Base-by-base conservation (phyloP, 2,329 filamentous ascomycete species). In the Emericellopsis cladophorae region DNA sequence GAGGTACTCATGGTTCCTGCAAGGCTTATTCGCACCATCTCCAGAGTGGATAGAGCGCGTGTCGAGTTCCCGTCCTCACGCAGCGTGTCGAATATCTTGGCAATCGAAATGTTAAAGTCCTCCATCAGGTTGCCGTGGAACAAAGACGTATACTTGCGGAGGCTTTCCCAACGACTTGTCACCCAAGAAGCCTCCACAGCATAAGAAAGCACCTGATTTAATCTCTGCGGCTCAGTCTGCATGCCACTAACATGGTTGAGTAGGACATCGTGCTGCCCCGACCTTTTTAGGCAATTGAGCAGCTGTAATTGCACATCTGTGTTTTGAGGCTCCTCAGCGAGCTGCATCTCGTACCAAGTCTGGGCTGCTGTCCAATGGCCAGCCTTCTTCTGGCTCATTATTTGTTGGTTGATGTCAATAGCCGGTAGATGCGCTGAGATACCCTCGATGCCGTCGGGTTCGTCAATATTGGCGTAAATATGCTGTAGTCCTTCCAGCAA, bases 401-500 rank as follows among this genome's bases (percentile, higher is more conserved):
- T 83, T 56, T 96, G 89, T 56, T 95, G 90, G 45, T 95, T 84
- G 39, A 95, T 81, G 48, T 93, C 85, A n/a, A 96, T 67, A 10
- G 88, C 78, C 44, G 84, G 82, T 4, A 96, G 67, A 55, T 92
- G 84, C 16, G 87, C 79, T 2, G 90, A 94, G 45, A 98, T 90
- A 3, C 92, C 92, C 55, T 96, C 89, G 29, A 98, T 80, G 1
- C 90, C 89, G 58, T 99, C 92, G 0, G 92, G 93, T 51, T 99
- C 92, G 53, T 99, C 92, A 45, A 99, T 96, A 51, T 95, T 84
- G 1, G 87, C 86, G 59, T 98, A 99, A 15, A 98, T 95, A 40
- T 90, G 81, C 54, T 96, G 90, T 21, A 98, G 66, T 45, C 81
- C 77, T 49, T 87, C 77, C 44, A 93, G 74, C 4, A 92, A 68